phyloP scores from a whole-genome alignment of 352 stramenopile species.

The Globisporangium iwayamae region DNA sequence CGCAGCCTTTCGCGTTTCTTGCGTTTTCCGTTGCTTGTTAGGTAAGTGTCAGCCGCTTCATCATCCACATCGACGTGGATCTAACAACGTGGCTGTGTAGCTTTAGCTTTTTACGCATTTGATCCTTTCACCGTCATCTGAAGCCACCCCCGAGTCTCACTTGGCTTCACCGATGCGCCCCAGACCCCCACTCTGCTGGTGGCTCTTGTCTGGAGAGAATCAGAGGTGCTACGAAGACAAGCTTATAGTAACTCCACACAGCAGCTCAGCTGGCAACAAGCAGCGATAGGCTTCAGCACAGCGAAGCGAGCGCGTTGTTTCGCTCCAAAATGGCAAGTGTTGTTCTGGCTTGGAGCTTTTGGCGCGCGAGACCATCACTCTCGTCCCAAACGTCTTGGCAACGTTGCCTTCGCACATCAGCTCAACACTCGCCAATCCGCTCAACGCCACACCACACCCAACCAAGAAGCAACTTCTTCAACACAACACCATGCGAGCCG shows the following conservation, averaged over 20 bases:
- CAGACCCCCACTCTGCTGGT: too few relatives aligned
- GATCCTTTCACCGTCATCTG: too few relatives aligned
- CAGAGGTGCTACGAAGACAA: too few relatives aligned
- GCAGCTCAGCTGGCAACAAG: not conserved
- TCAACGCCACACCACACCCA: not conserved
- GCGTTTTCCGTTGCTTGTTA: not conserved
- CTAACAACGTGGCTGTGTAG: too few relatives aligned
- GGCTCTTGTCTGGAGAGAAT: too few relatives aligned
- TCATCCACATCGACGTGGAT: not conserved
- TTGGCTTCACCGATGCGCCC: too few relatives aligned
- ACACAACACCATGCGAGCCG: not conserved
- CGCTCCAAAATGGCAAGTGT: conserved; percentile 4
- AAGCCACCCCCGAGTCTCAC: too few relatives aligned
- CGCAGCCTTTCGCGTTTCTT: not conserved
- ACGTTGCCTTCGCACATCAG: not conserved
- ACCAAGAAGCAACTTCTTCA: not conserved
- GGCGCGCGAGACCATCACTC: conserved; percentile 13
- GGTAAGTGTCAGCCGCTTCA: too few relatives aligned
- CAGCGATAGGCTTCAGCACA: too few relatives aligned
- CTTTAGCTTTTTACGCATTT: too few relatives aligned
- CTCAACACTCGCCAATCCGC: not conserved
- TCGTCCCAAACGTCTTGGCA: not conserved
- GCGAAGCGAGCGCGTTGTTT: not conserved
- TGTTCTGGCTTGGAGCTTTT: not conserved
- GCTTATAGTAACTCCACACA: not conserved